Evolutionary conservation across 257 asterid species (phyloP).

Genomic region (Solanum chilense): DNA sequence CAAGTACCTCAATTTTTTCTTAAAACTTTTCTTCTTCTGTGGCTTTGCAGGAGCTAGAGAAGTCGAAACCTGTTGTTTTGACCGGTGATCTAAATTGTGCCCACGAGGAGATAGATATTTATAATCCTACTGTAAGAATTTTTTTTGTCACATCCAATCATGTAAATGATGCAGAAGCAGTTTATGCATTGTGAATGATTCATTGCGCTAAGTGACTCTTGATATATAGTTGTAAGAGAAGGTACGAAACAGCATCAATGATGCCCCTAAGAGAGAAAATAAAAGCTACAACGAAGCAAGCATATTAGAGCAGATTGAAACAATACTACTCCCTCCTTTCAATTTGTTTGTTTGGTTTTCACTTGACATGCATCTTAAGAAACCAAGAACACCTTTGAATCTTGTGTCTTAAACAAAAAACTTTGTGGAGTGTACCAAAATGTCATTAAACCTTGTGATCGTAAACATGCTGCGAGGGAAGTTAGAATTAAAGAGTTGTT

Average conservation of each 20-base stretch:
- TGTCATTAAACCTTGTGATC: background rate
- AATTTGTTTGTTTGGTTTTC: background rate
- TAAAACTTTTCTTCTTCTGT: background rate
- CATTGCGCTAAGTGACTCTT: background rate
- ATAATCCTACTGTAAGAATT: constrained; percentile 71
- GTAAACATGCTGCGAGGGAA: background rate
- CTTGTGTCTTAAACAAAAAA: background rate
- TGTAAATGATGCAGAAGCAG: background rate
- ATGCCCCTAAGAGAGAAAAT: background rate
- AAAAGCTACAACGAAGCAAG: background rate
- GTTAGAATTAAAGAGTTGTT: background rate
- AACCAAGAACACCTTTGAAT: background rate
- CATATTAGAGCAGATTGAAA: background rate
- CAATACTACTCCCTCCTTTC: background rate
- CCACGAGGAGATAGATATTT: constrained; percentile 88
- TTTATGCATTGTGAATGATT: background rate
- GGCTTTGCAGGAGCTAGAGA: constrained; percentile 74
- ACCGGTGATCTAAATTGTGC: constrained; percentile 97
- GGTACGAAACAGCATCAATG: background rate
- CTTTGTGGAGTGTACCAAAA: background rate
- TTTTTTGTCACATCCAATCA: background rate
- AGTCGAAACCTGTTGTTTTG: constrained; percentile 75
- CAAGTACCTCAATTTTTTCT: background rate
- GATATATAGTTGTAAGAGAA: background rate
- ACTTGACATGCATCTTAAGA: background rate